Base-by-base conservation (phyloP, 2,329 filamentous ascomycete genomes). In the Aspergillus sp. region DNA sequence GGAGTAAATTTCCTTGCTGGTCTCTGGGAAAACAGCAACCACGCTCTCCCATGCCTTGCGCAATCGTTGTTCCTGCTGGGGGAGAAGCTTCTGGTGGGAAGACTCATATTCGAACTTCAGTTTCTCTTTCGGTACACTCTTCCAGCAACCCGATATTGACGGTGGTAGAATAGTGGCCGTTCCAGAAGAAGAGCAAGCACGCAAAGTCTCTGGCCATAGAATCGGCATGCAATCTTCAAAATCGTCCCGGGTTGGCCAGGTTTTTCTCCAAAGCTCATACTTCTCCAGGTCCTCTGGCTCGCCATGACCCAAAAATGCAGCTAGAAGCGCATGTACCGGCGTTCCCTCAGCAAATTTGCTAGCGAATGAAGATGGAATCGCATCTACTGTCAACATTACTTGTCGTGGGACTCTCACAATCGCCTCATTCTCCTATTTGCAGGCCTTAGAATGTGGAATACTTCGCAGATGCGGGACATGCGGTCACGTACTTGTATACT, bases 241-340 rank as follows among this genome's bases (percentile, higher is more conserved):
- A 64, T 90, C 87, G 6, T 77, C 72, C 2, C 74, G 73, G 0
- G 80, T 82, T 0, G 91, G 91, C 77, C 91, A 87, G 14, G 90
- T 84, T 54, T 82, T 82, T 66, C 82, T 80, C 89, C 90, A 93
- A 17, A 78, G 71, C 0, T 75, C 73, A 62, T 83, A 82, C 23
- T 79, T 78, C 17, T 75, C 65, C 6, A 77, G 70, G 1, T 73
- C 71, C 56, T 86, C 80, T n/a, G 69, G 61, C 21, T 74, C 67
- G 9, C 71, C 69, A 31, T 88, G 77, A 5, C 84, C 82, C 8
- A 93, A 77, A 58, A 86, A 84, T 2, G 86, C 82, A n/a, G 91
- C 88, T 7, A 95, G 79, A 40, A 91, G 82, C 27, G 86, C 88
- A 66, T 96, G 91, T 21, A 89, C 82, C 1, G 86, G 83, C 44